Base-by-base conservation (phyloP, 176 grass and related monocot species). In the Miscanthus lutarioriparius region DNA sequence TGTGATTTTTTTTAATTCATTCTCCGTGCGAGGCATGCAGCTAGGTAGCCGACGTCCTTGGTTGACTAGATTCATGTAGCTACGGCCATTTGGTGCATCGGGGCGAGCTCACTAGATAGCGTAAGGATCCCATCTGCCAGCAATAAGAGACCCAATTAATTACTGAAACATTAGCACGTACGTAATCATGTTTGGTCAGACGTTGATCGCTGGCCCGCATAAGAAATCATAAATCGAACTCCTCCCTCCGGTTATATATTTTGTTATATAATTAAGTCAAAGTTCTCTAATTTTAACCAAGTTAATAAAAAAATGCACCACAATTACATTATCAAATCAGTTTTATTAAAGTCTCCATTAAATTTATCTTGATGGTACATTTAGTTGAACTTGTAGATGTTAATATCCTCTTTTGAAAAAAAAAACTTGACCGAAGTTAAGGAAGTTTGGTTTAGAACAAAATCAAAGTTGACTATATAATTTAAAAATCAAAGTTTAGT, bases 111-210 rank as follows among this genome's bases (percentile, higher is more conserved):
- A 76, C 67, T 78, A 70, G 91, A 86, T 90, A 83, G 82, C 91
- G 94, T 96, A 82, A 86, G 91, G 85, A 91, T 86, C 94, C 89
- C 83, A 93, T 93, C 67, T 78, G 83, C 69, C 69, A 70, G 51
- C 64, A 69, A 85, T 68, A 71, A 39, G 69, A 64, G 75, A 87
- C 67, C 32, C 63, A 59, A 79, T 51, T 86, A 51, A 19, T 40
- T 84, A 81, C 5, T 58, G 20, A 58, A 70, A 53, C 68, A 48
- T 44, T 54, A 51, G 43, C 47, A 10, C 17, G 41, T 51, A 38
- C 41, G 61, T 90, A 83, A 80, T 70, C 68, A 38, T 39, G 27
- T 84, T 68, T 54, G 56, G 61, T 80, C 64, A 87, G 27, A 70
- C 10, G 20, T 2, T 2, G 3, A 56, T 43, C 26, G 7, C 25